Evolutionary conservation across 208 protist species (phyloP).

Genomic region (Dictyostelium gargantuum): DNA sequence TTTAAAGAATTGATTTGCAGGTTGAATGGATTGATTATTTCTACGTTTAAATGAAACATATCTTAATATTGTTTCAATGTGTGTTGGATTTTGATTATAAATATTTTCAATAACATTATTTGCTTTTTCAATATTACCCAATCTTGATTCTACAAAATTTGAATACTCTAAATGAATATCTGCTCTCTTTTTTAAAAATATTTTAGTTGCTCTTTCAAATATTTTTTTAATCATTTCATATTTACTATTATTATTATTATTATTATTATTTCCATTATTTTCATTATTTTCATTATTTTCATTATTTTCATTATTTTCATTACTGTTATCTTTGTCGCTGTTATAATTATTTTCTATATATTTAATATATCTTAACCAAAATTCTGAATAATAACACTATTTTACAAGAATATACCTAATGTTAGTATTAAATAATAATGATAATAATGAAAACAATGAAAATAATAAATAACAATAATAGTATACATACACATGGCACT

Average conservation of each 20-base stretch:
- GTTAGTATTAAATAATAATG: background rate
- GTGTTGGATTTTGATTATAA: background rate
- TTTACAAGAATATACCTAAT: background rate
- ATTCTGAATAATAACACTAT: constrained; percentile 27
- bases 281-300: no score
- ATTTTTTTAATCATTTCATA: background rate
- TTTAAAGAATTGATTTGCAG: background rate
- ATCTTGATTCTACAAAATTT: background rate
- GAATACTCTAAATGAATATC: constrained; percentile 17
- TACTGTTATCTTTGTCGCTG: no score
- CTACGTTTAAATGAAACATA: constrained; percentile 3
- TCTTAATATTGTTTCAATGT: background rate
- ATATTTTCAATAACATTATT: background rate
- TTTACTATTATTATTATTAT: background rate
- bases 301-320: no score
- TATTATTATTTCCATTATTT: no score
- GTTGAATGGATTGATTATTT: background rate
- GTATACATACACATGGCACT: constrained; percentile 4
- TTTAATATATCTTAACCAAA: constrained; percentile 14
- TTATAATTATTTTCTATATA: background rate
- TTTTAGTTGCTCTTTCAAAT: background rate
- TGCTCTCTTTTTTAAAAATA: background rate
- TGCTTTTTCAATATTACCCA: background rate
- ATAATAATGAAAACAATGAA: background rate
- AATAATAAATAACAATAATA: background rate